Evolutionary conservation across 176 grass and related monocot genomes (phyloP).

Genomic region (Saccharum spontaneum): DNA sequence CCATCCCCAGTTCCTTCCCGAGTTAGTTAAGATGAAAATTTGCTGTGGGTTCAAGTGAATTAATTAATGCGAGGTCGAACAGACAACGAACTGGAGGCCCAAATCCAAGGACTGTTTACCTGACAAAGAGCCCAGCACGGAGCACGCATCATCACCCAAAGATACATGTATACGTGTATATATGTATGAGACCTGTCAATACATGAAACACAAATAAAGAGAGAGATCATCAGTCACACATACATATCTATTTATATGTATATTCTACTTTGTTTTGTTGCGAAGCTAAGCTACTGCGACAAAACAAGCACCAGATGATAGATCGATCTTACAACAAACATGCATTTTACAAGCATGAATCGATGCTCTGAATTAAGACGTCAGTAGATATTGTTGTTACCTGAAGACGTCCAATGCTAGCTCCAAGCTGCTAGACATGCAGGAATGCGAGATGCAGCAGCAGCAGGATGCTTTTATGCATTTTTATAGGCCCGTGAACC

Average conservation of each 20-base stretch:
- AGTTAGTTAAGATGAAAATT: neutral
- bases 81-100: slow-evolving; percentile 51
- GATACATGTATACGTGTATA: neutral
- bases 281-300: neutral
- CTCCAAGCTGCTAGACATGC: too few relatives aligned
- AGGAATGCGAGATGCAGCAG: neutral
- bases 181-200: neutral
- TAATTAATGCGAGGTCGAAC: slow-evolving; percentile 40
- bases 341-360: neutral
- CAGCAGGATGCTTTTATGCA: neutral
- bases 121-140: slow-evolving; percentile 49
- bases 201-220: neutral
- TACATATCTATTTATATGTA: neutral
- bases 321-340: neutral
- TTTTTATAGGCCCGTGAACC: neutral
- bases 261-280: neutral
- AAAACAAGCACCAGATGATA: neutral
- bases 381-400: neutral
- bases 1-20: neutral
- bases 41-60: neutral
- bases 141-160: slow-evolving; percentile 4
- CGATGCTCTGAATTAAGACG: neutral
- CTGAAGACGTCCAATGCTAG: neutral
- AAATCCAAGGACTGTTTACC: slow-evolving; percentile 33
- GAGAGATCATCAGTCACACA: neutral